phyloP scores from a whole-genome alignment of 176 grass and related monocot genomes.

The Zea luxurians region DNA sequence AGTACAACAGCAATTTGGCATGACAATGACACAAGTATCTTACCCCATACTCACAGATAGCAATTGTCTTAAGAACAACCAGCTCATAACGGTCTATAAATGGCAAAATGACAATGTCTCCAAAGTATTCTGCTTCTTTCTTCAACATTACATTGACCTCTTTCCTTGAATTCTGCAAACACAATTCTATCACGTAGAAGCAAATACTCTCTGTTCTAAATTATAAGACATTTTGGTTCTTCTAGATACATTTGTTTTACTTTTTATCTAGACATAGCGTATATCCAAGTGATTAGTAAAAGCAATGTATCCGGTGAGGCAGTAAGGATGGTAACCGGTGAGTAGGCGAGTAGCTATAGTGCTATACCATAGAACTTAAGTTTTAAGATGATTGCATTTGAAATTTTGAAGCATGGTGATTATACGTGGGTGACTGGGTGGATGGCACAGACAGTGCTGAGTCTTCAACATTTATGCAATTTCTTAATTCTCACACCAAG shows the following conservation, averaged over 20 bases:
- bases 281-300: no score
- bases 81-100: constrained; percentile 98
- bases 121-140: constrained; percentile 94
- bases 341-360: not conserved
- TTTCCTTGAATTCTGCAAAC: constrained; percentile 92
- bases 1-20: not conserved
- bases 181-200: constrained; percentile 26
- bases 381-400: constrained; percentile 4
- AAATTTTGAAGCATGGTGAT: constrained; percentile 7
- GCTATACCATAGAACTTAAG: constrained; percentile 1
- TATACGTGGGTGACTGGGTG: not conserved
- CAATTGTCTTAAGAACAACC: constrained; percentile 94
- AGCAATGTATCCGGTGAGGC: not conserved
- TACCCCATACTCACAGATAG: constrained; percentile 93
- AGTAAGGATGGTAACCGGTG: not conserved
- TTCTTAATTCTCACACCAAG: constrained; percentile 2
- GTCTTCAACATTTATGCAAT: not conserved
- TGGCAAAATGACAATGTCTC: constrained; percentile 95
- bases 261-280: no score
- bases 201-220: no score
- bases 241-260: no score
- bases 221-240: no score
- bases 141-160: constrained; percentile 97
- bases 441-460: not conserved
- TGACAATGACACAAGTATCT: constrained; percentile 41